Percentiles rank a stretch among this genome's conserved stretches.
These are phyloP conservation scores for Herpotrichia juniperi DNA, from an alignment of 2,329 filamentous ascomycete genomes.

Conservation along the genomic window DNA sequence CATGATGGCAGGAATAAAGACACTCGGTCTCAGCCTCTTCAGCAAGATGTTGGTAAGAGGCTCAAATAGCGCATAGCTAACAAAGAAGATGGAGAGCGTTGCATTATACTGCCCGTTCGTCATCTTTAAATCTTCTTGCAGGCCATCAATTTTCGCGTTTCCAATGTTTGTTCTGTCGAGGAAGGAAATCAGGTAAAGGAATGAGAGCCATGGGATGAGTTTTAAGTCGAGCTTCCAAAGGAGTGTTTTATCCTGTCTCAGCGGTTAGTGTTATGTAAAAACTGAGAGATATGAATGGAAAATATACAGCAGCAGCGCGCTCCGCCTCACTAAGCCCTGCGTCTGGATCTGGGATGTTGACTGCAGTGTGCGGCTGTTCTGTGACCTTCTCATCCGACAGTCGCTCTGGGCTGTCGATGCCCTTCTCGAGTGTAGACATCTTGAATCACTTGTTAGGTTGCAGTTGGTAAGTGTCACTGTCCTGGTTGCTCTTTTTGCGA, in stretches of 20 bases:
- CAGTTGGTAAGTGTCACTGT: too few species aligned
- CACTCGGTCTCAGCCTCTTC: slow-evolving; percentile 74
- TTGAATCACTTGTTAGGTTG: neutral
- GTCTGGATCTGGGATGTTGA: slow-evolving; percentile 61
- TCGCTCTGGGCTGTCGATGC: neutral
- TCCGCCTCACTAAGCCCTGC: slow-evolving; percentile 69
- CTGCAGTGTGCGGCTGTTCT: slow-evolving; percentile 18
- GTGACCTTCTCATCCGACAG: slow-evolving; percentile 24
- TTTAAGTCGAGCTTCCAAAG: slow-evolving; percentile 66
- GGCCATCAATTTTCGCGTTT: slow-evolving; percentile 68
- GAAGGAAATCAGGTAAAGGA: slow-evolving; percentile 77
- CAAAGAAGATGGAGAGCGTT: slow-evolving; percentile 82
- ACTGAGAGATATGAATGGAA: neutral
- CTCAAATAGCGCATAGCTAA: slow-evolving; percentile 83
- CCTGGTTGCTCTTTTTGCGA: too few species aligned
- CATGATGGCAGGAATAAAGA: slow-evolving; percentile 87
- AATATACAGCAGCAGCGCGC: slow-evolving; percentile 63
- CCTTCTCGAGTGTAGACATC: slow-evolving; percentile 12
- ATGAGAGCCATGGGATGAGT: slow-evolving; percentile 70
- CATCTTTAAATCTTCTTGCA: slow-evolving; percentile 66
- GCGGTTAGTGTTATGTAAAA: neutral
- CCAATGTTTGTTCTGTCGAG: slow-evolving; percentile 77
- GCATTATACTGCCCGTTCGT: slow-evolving; percentile 72
- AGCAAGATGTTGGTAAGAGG: slow-evolving; percentile 79
- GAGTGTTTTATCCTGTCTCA: slow-evolving; percentile 63